Evolutionary conservation across 2,329 filamentous ascomycete species (phyloP).

Genomic region (Sclerotinia sclerotiorum): DNA sequence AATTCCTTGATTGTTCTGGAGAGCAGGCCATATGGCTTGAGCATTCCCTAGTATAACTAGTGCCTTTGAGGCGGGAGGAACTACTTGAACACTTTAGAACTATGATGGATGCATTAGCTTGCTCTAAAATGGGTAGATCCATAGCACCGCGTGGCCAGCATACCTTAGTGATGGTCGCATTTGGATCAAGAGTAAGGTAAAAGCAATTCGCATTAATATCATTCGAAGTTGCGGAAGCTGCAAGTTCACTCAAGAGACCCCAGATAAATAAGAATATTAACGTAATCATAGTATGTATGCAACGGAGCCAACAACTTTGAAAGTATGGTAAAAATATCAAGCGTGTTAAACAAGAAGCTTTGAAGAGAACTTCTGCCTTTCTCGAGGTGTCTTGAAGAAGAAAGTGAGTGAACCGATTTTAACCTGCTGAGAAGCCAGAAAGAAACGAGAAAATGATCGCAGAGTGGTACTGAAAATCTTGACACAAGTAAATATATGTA

Average conservation of each 20-base stretch:
- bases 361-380: background rate
- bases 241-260: background rate
- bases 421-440: background rate
- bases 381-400: background rate
- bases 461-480: background rate
- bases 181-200: slow-evolving; percentile 10
- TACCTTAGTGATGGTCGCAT: background rate
- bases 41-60: background rate
- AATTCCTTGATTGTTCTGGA: slow-evolving; percentile 6
- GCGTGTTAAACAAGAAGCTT: background rate
- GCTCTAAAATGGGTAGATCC: too few relatives aligned
- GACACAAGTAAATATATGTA: background rate
- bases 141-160: background rate
- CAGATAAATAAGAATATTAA: background rate
- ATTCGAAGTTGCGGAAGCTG: background rate
- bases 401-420: background rate
- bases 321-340: background rate
- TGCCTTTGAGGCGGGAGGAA: background rate
- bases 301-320: background rate
- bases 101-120: background rate
- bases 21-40: slow-evolving; percentile 16
- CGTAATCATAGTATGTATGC: background rate
- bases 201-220: slow-evolving; percentile 12
- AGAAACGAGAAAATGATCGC: background rate
- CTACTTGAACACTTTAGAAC: slow-evolving; percentile 13